Evolutionary conservation across 1,284 basidiomycete species (phyloP).

Genomic region (Ustilago crameri): DNA sequence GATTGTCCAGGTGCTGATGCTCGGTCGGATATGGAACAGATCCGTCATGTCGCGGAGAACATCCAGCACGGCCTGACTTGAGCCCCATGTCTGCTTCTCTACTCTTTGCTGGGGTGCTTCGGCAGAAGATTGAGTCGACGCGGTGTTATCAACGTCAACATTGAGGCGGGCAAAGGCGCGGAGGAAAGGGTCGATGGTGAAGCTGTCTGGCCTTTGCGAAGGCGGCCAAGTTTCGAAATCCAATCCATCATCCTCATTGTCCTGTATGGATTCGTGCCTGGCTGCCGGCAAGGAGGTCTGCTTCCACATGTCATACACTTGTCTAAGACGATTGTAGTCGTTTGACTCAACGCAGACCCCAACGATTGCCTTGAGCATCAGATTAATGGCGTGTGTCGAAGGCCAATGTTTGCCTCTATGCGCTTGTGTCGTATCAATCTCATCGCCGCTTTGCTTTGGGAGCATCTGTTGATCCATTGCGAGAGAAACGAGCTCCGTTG

Average conservation of each 20-base stretch:
- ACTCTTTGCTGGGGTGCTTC: background rate
- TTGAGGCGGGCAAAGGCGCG: conserved; percentile 34
- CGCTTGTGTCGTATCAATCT: background rate
- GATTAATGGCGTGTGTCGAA: conserved; percentile 41
- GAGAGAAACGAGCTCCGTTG: conserved; percentile 12
- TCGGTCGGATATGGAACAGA: conserved; percentile 15
- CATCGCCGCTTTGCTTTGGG: background rate
- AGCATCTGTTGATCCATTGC: conserved; percentile 13
- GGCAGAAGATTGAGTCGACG: background rate
- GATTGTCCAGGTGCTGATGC: conserved; percentile 44
- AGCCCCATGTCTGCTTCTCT: conserved; percentile 23
- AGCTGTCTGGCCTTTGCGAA: conserved; percentile 29
- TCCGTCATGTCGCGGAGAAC: conserved; percentile 46
- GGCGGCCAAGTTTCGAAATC: conserved; percentile 37
- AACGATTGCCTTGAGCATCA: conserved; percentile 30
- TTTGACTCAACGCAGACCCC: conserved; percentile 19
- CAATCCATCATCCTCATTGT: background rate
- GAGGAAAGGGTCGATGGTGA: conserved; percentile 39
- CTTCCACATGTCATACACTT: conserved; percentile 30
- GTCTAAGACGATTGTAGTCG: conserved; percentile 24
- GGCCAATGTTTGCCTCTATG: conserved; percentile 39
- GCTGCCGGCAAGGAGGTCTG: conserved; percentile 2
- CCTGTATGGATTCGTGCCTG: background rate
- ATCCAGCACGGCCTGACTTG: conserved; percentile 21
- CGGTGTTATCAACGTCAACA: background rate